Evolutionary conservation across 2,329 filamentous ascomycete genomes (phyloP).

Genomic region (Pestalotiopsis fici): DNA sequence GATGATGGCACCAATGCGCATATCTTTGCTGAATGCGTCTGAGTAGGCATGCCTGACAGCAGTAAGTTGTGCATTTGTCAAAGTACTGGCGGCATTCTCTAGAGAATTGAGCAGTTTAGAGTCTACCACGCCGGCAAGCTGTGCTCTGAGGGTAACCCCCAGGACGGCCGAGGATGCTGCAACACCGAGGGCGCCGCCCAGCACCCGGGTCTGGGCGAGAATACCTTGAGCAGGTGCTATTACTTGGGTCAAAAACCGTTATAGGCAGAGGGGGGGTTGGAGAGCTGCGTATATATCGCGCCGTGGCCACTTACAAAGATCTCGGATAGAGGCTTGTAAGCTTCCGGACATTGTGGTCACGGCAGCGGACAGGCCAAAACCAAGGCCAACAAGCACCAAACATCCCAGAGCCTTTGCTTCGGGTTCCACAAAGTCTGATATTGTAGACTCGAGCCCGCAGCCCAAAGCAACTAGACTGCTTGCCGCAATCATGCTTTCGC

Average conservation of each 20-base stretch:
- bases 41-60: slow-evolving; percentile 40
- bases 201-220: slow-evolving; percentile 49
- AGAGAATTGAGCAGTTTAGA: slow-evolving; percentile 25
- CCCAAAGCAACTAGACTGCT: slow-evolving; percentile 46
- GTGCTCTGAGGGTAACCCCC: slow-evolving; percentile 28
- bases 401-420: slow-evolving; percentile 50
- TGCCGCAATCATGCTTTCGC: slow-evolving; percentile 43
- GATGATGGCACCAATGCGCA: slow-evolving; percentile 45
- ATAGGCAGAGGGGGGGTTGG: background rate
- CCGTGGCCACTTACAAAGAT: slow-evolving; percentile 41
- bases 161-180: slow-evolving; percentile 52
- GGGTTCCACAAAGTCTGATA: slow-evolving; percentile 32
- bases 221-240: slow-evolving; percentile 54
- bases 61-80: slow-evolving; percentile 29
- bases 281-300: background rate
- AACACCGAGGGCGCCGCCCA: slow-evolving; percentile 57
- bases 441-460: slow-evolving; percentile 46
- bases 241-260: slow-evolving; percentile 13
- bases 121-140: slow-evolving; percentile 28
- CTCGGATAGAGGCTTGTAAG: slow-evolving; percentile 40
- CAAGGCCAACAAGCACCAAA: slow-evolving; percentile 51
- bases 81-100: slow-evolving; percentile 13
- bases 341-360: slow-evolving; percentile 47
- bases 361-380: slow-evolving; percentile 50
- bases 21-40: slow-evolving; percentile 45